Percentiles rank a stretch among this genome's conserved stretches.
These are phyloP conservation scores for Canariomyces notabilis DNA, from an alignment of 2,329 filamentous ascomycete genomes.

Conservation along the genomic window DNA sequence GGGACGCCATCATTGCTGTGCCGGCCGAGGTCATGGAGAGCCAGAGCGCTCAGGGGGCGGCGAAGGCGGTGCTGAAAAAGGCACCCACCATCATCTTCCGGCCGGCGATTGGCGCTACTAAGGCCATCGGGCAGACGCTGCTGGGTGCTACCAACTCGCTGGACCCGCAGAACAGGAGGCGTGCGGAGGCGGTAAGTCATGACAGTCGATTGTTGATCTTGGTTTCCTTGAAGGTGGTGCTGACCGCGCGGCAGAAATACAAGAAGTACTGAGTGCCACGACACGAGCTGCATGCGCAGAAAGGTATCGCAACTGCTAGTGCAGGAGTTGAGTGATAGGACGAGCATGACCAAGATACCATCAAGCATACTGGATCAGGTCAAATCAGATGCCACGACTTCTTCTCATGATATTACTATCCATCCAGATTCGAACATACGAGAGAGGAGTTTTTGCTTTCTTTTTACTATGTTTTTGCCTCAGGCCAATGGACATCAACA, in stretches of 20 bases:
- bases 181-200: conserved; percentile 87
- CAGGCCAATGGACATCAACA: too few species aligned
- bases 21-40: conserved; percentile 88
- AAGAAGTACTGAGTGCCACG: conserved; percentile 38
- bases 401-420: too few species aligned
- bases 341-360: too few species aligned
- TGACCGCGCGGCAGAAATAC: conserved; percentile 40
- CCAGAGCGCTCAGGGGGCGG: conserved; percentile 72
- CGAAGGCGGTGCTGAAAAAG: conserved; percentile 69
- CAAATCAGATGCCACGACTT: too few species aligned
- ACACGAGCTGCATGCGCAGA: too few species aligned
- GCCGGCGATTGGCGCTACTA: conserved; percentile 84
- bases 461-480: too few species aligned
- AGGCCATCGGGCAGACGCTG: conserved; percentile 81
- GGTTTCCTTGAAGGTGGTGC: not conserved
- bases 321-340: too few species aligned
- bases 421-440: too few species aligned
- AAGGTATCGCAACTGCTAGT: too few species aligned
- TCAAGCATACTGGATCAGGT: too few species aligned
- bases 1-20: conserved; percentile 90
- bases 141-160: conserved; percentile 89
- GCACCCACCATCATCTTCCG: conserved; percentile 91
- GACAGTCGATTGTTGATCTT: conserved; percentile 1
- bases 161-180: conserved; percentile 74
- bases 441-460: too few species aligned